Conservation (phyloP, 179 eudicot genomes). For the Beta macrorhiza region DNA sequence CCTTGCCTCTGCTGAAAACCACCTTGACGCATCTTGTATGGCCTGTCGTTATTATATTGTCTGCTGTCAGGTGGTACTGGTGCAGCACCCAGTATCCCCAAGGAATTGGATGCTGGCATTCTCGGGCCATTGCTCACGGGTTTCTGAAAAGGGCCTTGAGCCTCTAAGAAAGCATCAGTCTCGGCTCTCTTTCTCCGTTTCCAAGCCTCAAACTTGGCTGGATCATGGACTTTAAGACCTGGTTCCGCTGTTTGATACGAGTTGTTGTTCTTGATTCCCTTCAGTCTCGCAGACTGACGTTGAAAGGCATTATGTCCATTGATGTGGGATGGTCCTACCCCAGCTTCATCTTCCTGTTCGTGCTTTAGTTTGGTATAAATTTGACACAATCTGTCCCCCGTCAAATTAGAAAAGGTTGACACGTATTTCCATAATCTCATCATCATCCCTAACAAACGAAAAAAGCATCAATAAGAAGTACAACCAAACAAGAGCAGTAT, state of each 20-base stretch:
- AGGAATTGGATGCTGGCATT: constrained; percentile 51
- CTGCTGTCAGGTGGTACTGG: constrained; percentile 77
- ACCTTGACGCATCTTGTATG: constrained; percentile 55
- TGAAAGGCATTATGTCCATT: constrained; percentile 43
- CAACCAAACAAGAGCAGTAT: background rate
- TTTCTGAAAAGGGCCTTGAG: constrained; percentile 49
- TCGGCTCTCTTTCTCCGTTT: constrained; percentile 77
- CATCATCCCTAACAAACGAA: constrained; percentile 63
- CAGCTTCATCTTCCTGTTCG: constrained; percentile 62
- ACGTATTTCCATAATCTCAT: constrained; percentile 94
- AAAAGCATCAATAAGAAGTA: background rate
- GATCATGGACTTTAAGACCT: constrained; percentile 50
- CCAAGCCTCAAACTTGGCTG: constrained; percentile 86
- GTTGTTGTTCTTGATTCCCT: constrained; percentile 38
- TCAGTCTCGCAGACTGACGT: constrained; percentile 40
- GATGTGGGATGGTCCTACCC: constrained; percentile 77
- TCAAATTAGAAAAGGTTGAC: constrained; percentile 81
- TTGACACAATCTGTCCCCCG: constrained; percentile 82
- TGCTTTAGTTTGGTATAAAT: constrained; percentile 90
- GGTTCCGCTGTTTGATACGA: constrained; percentile 38
- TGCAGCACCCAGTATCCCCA: constrained; percentile 87
- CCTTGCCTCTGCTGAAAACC: constrained; percentile 56
- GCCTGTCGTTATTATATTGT: constrained; percentile 47
- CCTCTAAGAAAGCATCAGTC: constrained; percentile 56
- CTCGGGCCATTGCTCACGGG: constrained; percentile 48